These are phyloP conservation scores for Teunomyces barrocoloradensis DNA, from an alignment of 805 yeast genomes.

Conservation along the genomic window DNA sequence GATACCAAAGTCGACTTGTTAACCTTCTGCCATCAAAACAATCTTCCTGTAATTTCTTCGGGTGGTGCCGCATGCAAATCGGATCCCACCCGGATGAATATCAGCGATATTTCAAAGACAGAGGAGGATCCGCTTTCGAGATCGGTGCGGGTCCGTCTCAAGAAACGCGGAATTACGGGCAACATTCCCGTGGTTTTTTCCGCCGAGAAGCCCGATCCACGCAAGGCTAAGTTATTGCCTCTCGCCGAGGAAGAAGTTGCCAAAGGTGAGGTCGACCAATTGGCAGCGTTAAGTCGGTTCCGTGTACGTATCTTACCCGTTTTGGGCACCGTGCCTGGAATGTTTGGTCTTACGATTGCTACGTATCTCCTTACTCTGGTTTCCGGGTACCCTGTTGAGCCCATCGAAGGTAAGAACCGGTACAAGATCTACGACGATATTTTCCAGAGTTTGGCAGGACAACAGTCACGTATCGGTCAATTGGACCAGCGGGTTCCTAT, in stretches of 20 bases:
- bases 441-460: slow-evolving; percentile 81
- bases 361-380: slow-evolving; percentile 75
- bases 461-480: slow-evolving; percentile 74
- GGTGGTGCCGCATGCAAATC: slow-evolving; percentile 98
- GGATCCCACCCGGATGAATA: slow-evolving; percentile 87
- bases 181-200: slow-evolving; percentile 89
- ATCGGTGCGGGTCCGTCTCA: slow-evolving; percentile 78
- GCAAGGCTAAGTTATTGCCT: slow-evolving; percentile 85
- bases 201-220: slow-evolving; percentile 95
- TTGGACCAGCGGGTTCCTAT: slow-evolving; percentile 75
- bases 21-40: slow-evolving; percentile 61
- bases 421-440: slow-evolving; percentile 81
- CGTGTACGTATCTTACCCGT: slow-evolving; percentile 95
- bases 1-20: slow-evolving; percentile 94
- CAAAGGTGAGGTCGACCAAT: slow-evolving; percentile 81
- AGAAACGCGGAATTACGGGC: slow-evolving; percentile 68
- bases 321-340: slow-evolving; percentile 94
- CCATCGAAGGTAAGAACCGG: slow-evolving; percentile 86
- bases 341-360: slow-evolving; percentile 89
- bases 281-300: slow-evolving; percentile 84
- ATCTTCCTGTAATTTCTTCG: slow-evolving; percentile 74
- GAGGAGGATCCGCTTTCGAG: slow-evolving; percentile 94
- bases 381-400: slow-evolving; percentile 88
- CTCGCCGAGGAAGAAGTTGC: slow-evolving; percentile 77
- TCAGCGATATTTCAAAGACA: slow-evolving; percentile 84